These are phyloP conservation scores for Salvia hispanica DNA, from an alignment of 257 asterid species.

Conservation along the genomic window DNA sequence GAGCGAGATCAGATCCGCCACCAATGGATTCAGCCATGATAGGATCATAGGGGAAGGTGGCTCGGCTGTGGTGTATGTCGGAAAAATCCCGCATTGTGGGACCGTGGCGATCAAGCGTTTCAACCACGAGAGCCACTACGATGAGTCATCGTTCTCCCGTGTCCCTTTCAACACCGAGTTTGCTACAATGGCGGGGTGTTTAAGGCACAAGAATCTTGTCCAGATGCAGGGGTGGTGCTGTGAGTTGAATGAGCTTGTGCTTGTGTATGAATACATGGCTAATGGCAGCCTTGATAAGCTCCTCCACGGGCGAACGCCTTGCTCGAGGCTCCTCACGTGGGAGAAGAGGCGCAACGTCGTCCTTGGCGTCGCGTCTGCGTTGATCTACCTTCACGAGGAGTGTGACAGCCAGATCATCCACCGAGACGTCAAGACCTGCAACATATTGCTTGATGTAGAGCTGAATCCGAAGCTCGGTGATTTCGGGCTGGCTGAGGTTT, in stretches of 20 bases:
- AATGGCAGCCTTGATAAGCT: slow-evolving; percentile 68
- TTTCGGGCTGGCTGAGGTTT: slow-evolving; percentile 78
- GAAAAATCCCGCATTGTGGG: slow-evolving; percentile 59
- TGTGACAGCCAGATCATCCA: slow-evolving; percentile 77
- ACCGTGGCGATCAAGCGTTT: slow-evolving; percentile 73
- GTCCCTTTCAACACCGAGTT: slow-evolving; percentile 68
- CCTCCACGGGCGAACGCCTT: slow-evolving; percentile 39
- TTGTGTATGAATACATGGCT: slow-evolving; percentile 70
- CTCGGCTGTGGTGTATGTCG: slow-evolving; percentile 78
- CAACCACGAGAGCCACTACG: slow-evolving; percentile 38
- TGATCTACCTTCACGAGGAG: slow-evolving; percentile 76
- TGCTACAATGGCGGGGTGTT: slow-evolving; percentile 75
- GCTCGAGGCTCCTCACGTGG: slow-evolving; percentile 58
- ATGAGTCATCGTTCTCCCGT: slow-evolving; percentile 41
- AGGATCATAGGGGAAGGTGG: slow-evolving; percentile 80
- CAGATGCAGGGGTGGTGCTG: slow-evolving; percentile 87
- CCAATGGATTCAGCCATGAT: slow-evolving; percentile 63
- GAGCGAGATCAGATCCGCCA: slow-evolving; percentile 67
- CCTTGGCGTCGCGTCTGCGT: slow-evolving; percentile 65
- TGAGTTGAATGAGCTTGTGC: slow-evolving; percentile 67
- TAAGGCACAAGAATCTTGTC: slow-evolving; percentile 76
- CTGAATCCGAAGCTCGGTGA: slow-evolving; percentile 76
- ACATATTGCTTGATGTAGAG: slow-evolving; percentile 65
- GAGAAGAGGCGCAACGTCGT: slow-evolving; percentile 60
- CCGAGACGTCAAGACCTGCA: slow-evolving; percentile 74